phyloP scores from a whole-genome alignment of 257 asterid genomes.

The Gentiana macrophylla region DNA sequence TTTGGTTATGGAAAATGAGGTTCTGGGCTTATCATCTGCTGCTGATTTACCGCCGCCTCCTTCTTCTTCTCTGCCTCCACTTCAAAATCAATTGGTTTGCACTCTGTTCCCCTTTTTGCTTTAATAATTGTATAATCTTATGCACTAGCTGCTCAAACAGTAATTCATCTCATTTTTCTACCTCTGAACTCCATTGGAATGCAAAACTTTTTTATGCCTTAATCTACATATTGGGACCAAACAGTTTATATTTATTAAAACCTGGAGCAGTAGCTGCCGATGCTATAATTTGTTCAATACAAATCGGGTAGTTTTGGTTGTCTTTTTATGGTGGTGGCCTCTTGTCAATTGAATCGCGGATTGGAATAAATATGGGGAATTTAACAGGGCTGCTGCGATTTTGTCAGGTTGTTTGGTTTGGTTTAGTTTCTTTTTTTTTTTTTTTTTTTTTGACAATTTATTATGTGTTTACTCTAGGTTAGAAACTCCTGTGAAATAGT shows the following conservation, averaged over 20 bases:
- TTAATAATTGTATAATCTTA: slow-evolving; percentile 1
- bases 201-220: not conserved
- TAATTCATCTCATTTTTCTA: not conserved
- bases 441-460: not conserved
- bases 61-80: slow-evolving; percentile 13
- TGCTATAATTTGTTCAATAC: not conserved
- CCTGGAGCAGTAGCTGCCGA: no score
- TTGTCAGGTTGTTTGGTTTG: not conserved
- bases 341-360: not conserved
- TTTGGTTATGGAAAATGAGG: slow-evolving; percentile 24
- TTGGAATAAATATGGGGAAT: not conserved
- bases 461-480: slow-evolving; percentile 23
- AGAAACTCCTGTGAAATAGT: slow-evolving; percentile 63
- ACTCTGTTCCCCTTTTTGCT: not conserved
- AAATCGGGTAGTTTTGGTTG: slow-evolving; percentile 2
- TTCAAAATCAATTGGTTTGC: slow-evolving; percentile 21
- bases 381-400: not conserved
- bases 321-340: slow-evolving; percentile 2
- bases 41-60: slow-evolving; percentile 20
- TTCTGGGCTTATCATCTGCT: slow-evolving; percentile 11
- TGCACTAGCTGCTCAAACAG: not conserved
- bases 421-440: no score
- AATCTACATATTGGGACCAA: not conserved
- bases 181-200: not conserved
- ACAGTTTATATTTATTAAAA: not conserved